Percentiles rank a stretch among this genome's conserved stretches.
These are phyloP conservation scores for Eragrostis nindensis DNA, from an alignment of 176 grass and related monocot genomes.

Conservation along the genomic window DNA sequence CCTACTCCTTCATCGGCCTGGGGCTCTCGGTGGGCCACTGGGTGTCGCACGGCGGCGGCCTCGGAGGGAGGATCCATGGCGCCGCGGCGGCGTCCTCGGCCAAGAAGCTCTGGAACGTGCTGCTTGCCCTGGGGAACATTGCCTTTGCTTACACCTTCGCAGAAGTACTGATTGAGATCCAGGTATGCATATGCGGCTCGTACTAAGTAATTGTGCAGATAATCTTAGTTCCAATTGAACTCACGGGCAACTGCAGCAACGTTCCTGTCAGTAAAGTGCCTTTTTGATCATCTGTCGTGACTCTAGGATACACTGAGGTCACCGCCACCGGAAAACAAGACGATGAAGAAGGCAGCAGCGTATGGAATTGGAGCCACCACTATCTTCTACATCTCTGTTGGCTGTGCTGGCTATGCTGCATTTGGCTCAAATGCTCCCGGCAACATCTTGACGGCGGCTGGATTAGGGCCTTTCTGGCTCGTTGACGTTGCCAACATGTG, in stretches of 20 bases:
- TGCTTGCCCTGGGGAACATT: conserved; percentile 84
- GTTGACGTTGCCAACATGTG: conserved; percentile 76
- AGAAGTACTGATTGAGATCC: conserved; percentile 85
- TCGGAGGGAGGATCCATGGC: conserved; percentile 49
- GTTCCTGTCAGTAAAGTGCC: background rate
- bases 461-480: conserved; percentile 75
- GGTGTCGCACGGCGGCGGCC: conserved; percentile 38
- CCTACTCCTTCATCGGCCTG: conserved; percentile 81
- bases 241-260: background rate
- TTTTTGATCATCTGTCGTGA: background rate
- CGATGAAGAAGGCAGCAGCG: conserved; percentile 80
- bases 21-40: conserved; percentile 60
- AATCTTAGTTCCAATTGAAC: background rate
- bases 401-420: conserved; percentile 71
- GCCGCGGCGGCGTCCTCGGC: conserved; percentile 26
- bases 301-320: conserved; percentile 75
- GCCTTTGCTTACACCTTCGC: conserved; percentile 95
- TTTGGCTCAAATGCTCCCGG: conserved; percentile 69
- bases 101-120: conserved; percentile 68
- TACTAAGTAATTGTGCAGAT: background rate
- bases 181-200: conserved; percentile 42
- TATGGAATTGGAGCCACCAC: conserved; percentile 78
- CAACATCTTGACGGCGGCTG: conserved; percentile 68
- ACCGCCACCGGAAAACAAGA: conserved; percentile 69
- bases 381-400: conserved; percentile 74